phyloP scores from a whole-genome alignment of 768 basidiomycete species.

The Termitomyces sp. region DNA sequence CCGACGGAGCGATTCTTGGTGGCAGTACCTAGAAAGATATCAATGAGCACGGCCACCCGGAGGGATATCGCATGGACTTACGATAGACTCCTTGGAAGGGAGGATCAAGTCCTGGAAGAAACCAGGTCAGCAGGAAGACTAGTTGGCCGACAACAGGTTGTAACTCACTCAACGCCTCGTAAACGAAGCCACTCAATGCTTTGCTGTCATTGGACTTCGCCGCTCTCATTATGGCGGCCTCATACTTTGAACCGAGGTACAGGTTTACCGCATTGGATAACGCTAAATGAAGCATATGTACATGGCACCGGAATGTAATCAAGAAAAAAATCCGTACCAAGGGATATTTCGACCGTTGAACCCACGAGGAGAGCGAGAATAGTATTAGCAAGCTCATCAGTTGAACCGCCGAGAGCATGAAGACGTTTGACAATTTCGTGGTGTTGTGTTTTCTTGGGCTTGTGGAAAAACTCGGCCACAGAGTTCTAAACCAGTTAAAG shows the following conservation, averaged over 20 bases:
- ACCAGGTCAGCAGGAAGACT: conserved; percentile 2
- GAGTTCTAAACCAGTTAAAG: conserved; percentile 28
- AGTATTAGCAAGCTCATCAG: conserved; percentile 61
- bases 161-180: conserved; percentile 64
- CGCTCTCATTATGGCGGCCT: conserved; percentile 28
- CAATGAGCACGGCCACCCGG: background rate
- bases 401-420: conserved; percentile 46
- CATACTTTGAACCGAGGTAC: conserved; percentile 49
- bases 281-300: conserved; percentile 34
- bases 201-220: conserved; percentile 26
- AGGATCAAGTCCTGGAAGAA: conserved; percentile 56
- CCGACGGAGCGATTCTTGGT: conserved; percentile 39
- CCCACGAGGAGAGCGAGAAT: conserved; percentile 68
- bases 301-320: background rate
- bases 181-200: conserved; percentile 48
- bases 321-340: conserved; percentile 36
- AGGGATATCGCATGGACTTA: conserved; percentile 21
- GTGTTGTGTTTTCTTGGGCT: conserved; percentile 39
- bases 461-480: conserved; percentile 37
- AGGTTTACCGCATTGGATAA: conserved; percentile 62
- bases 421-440: conserved; percentile 53
- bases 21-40: conserved; percentile 33
- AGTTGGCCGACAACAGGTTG: background rate
- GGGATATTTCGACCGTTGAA: conserved; percentile 60
- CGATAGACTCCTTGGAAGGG: conserved; percentile 67